These are phyloP conservation scores for Filobasidium uniguttulatum DNA, from an alignment of 1,284 basidiomycete genomes.

Conservation along the genomic window DNA sequence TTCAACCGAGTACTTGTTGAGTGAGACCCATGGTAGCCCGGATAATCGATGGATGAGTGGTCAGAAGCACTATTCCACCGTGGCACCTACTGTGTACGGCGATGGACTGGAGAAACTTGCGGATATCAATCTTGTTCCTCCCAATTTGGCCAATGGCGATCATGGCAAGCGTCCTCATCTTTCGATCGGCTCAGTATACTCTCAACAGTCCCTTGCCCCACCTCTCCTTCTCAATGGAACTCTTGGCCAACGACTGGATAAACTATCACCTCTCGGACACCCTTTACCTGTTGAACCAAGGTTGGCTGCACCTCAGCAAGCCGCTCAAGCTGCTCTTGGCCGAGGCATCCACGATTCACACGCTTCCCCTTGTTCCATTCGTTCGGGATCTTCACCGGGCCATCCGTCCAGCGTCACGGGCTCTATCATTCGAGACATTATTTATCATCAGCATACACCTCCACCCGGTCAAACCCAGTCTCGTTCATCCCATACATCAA, in stretches of 20 bases:
- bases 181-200: neutral
- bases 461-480: neutral
- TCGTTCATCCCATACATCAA: neutral
- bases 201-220: neutral
- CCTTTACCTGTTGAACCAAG: neutral
- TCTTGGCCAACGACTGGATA: too few relatives aligned
- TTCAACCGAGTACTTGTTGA: too few relatives aligned
- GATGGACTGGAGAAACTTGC: too few relatives aligned
- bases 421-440: neutral
- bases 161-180: too few relatives aligned
- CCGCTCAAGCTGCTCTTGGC: neutral
- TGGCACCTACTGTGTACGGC: too few relatives aligned
- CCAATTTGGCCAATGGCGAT: too few relatives aligned
- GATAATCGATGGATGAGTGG: too few relatives aligned
- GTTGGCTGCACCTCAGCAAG: neutral
- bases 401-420: neutral
- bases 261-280: neutral
- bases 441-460: neutral
- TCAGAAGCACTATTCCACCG: too few relatives aligned
- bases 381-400: neutral
- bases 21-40: too few relatives aligned
- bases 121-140: too few relatives aligned
- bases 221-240: neutral
- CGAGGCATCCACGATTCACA: neutral
- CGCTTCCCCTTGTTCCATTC: neutral